phyloP scores from a whole-genome alignment of 441 rosid species.

The Croton setiger region DNA sequence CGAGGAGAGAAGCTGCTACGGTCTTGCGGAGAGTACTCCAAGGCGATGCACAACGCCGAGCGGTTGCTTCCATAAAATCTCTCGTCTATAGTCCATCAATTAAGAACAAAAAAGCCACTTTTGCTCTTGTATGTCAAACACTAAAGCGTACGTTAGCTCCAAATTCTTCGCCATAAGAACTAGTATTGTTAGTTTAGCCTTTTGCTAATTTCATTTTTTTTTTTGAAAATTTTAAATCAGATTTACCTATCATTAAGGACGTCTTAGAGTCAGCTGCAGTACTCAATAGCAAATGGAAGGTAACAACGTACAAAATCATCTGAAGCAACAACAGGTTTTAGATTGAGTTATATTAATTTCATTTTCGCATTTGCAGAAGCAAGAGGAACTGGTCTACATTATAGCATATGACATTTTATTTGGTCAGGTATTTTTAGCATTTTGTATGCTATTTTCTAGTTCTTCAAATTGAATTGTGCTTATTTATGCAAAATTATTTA shows the following conservation, averaged over 20 bases:
- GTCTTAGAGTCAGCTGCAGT: slow-evolving; percentile 54
- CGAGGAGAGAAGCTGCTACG: slow-evolving; percentile 84
- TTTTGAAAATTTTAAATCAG: slow-evolving; percentile 29
- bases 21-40: slow-evolving; percentile 59
- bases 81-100: slow-evolving; percentile 75
- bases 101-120: slow-evolving; percentile 76
- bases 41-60: slow-evolving; percentile 79
- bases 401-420: slow-evolving; percentile 71
- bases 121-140: slow-evolving; percentile 90
- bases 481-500: slow-evolving; percentile 19
- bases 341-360: not conserved
- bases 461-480: slow-evolving; percentile 8
- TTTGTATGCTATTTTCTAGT: not conserved
- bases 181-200: not conserved
- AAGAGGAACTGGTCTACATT: slow-evolving; percentile 65
- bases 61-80: slow-evolving; percentile 72
- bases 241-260: slow-evolving; percentile 60
- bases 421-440: slow-evolving; percentile 49
- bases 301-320: slow-evolving; percentile 10
- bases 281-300: slow-evolving; percentile 83
- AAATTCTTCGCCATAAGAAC: not conserved
- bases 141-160: slow-evolving; percentile 51
- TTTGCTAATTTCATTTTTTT: not conserved
- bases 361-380: slow-evolving; percentile 55
- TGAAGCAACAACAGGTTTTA: not conserved